Evolutionary conservation across 495 filamentous ascomycete species (phyloP).

Genomic region (Hyaloscypha hepaticicola): DNA sequence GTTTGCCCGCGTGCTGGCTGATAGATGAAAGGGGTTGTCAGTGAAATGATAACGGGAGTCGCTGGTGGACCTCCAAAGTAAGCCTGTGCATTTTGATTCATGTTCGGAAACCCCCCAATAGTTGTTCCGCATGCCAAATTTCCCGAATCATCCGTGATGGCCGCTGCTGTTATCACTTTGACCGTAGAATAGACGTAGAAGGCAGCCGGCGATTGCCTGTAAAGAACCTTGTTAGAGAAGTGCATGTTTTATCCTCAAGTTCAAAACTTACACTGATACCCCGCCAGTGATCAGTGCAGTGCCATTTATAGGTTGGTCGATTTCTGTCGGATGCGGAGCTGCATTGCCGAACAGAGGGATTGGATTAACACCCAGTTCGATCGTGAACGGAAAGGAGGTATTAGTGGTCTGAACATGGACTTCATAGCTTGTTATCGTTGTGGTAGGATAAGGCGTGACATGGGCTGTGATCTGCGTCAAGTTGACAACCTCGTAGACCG

Average conservation of each 20-base stretch:
- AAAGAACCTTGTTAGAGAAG: background rate
- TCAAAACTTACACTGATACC: slow-evolving; percentile 11
- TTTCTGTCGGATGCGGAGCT: slow-evolving; percentile 4
- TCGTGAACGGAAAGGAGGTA: background rate
- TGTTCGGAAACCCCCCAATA: slow-evolving; percentile 2
- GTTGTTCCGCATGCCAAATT: slow-evolving; percentile 15
- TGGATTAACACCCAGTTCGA: slow-evolving; percentile 7
- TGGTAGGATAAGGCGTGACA: slow-evolving; percentile 6
- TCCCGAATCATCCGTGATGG: slow-evolving; percentile 7
- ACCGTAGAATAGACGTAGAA: slow-evolving; percentile 22
- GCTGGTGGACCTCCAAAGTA: slow-evolving; percentile 16
- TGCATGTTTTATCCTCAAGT: background rate
- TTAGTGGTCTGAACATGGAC: background rate
- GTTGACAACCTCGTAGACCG: background rate
- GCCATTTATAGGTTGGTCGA: background rate
- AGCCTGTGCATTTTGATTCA: slow-evolving; percentile 22
- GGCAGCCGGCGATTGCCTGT: slow-evolving; percentile 17
- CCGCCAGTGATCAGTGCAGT: slow-evolving; percentile 7
- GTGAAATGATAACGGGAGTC: background rate
- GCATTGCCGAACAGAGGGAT: slow-evolving; percentile 4
- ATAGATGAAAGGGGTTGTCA: slow-evolving; percentile 20
- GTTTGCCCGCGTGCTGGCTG: background rate
- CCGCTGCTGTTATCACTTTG: slow-evolving; percentile 14
- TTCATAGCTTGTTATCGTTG: slow-evolving; percentile 4
- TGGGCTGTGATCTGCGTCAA: slow-evolving; percentile 10